Evolutionary conservation across 768 basidiomycete species (phyloP).

Genomic region (Astraeus odoratus): DNA sequence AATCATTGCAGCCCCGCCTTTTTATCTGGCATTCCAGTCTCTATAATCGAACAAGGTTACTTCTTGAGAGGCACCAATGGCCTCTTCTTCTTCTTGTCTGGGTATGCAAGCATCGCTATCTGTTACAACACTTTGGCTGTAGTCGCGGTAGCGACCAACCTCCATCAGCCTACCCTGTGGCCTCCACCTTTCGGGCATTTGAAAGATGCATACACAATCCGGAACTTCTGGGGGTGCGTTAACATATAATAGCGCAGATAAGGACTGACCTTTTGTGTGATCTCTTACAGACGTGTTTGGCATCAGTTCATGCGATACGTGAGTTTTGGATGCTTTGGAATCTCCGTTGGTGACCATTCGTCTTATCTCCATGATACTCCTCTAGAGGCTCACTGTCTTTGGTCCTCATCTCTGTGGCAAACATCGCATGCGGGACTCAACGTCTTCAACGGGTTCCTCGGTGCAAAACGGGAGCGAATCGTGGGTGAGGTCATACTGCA

Average conservation of each 20-base stretch:
- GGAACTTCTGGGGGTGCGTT: neutral
- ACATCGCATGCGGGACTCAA: too few relatives aligned
- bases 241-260: too few relatives aligned
- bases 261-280: too few relatives aligned
- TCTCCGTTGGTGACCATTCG: too few relatives aligned
- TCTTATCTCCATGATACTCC: too few relatives aligned
- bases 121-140: neutral
- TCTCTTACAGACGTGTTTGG: too few relatives aligned
- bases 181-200: neutral
- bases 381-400: too few relatives aligned
- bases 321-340: too few relatives aligned
- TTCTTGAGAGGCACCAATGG: neutral
- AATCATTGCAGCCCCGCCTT: neutral
- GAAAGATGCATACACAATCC: neutral
- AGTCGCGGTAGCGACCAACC: neutral
- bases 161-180: neutral
- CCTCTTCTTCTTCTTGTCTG: neutral
- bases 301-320: too few relatives aligned
- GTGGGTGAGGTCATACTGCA: neutral
- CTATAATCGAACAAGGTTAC: neutral
- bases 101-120: neutral
- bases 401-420: too few relatives aligned
- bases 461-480: too few relatives aligned
- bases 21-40: neutral
- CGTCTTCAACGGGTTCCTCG: too few relatives aligned